Base-by-base conservation (phyloP, 805 yeast genomes). In the Hemisphaericaspora nanyangensis region DNA sequence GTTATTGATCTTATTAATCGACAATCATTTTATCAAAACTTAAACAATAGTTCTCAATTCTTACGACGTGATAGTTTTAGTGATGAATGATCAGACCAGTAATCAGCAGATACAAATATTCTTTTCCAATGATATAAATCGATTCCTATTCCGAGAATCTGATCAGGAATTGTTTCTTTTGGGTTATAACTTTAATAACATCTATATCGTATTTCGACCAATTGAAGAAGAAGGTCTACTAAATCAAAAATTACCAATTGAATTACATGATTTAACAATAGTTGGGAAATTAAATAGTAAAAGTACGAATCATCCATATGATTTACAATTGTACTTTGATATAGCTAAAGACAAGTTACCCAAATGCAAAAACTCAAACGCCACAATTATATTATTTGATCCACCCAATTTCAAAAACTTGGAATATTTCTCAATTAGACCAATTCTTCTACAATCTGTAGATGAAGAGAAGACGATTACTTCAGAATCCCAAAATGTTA, bases 401-500 rank as follows among this genome's bases (percentile, higher is more conserved):
- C 83, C 93, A 1, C 97, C 97, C 0, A 72, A 75, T 31, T 77
- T 83, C 15, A 70, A 69, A 20, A 73, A 76, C 42, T 70, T 90
- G 69, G 95, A 89, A 48, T 87, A 85, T 55, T 83, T 78, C 47
- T 81, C 96, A 0, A 55, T 81, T 3, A 64, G 71, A n/a, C 95
- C 96, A 0, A 84, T 88, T 3, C 62, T 78, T 3, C 69, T 89
- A 7, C 82, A 81, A 46, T 70, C 74, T 3, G 69, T 71, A 48
- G 61, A 57, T 2, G 43, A 40, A 12, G 51, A 45, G 12, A 25
- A 29, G 22, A 29, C 22, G 11, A 24, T 39, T 6, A 17, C 43
- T 1, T 29, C 18, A 30, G 13, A 11, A 13, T 20, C 24, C 29
- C 34, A 7, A 29, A 32, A 3, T 44, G 55, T 54, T 34, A 59